Percentiles rank a stretch among this genome's conserved stretches.
Evolutionary conservation across 1,284 basidiomycete species (phyloP).

Genomic region (Mycosarcoma maydis): DNA sequence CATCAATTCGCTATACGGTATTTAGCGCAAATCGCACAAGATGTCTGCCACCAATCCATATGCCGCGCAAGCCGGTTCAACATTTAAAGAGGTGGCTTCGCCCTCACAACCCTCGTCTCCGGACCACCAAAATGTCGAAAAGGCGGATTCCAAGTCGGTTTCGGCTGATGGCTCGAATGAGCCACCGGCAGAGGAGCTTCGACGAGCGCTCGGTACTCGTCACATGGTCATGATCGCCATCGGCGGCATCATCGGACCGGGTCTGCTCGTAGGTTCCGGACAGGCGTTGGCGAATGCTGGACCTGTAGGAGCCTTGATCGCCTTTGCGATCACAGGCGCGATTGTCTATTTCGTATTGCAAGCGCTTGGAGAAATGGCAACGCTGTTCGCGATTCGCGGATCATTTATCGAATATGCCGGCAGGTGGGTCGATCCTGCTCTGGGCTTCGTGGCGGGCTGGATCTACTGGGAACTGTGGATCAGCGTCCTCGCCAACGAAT

Average conservation of each 20-base stretch:
- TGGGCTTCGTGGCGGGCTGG: constrained; percentile 74
- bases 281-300: constrained; percentile 45
- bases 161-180: not conserved
- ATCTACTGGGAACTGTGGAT: constrained; percentile 51
- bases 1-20: too few relatives aligned
- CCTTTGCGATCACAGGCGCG: constrained; percentile 45
- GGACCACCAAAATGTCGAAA: constrained; percentile 20
- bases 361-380: constrained; percentile 49
- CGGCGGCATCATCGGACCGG: constrained; percentile 59
- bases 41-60: not conserved
- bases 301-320: constrained; percentile 47
- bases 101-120: constrained; percentile 19
- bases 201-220: constrained; percentile 44
- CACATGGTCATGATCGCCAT: constrained; percentile 59
- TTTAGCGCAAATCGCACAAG: too few relatives aligned
- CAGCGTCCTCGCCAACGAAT: constrained; percentile 44
- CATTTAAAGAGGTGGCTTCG: not conserved
- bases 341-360: constrained; percentile 53
- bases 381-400: constrained; percentile 72
- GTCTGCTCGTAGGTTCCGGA: constrained; percentile 51
- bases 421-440: constrained; percentile 80
- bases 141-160: not conserved
- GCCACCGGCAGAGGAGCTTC: constrained; percentile 29
- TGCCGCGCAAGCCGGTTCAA: not conserved
- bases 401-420: constrained; percentile 83